Conservation (phyloP, 176 grass and related monocot species). For the Paspalum notatum region DNA sequence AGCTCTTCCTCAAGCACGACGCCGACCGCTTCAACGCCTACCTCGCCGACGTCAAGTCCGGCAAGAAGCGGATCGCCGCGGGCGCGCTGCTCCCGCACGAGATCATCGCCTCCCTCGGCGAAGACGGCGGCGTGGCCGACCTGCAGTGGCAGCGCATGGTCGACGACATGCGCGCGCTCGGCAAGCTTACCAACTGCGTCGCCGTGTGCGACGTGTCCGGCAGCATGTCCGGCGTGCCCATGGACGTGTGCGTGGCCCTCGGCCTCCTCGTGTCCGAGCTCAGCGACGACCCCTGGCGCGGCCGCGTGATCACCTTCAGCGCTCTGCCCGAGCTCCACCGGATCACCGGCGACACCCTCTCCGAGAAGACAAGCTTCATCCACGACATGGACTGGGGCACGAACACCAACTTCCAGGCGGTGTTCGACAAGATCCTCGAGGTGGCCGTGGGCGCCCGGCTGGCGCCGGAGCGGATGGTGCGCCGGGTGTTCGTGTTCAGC, state of each 20-base stretch:
- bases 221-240: constrained; percentile 66
- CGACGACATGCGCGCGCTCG: constrained; percentile 53
- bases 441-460: constrained; percentile 51
- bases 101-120: constrained; percentile 42
- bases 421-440: constrained; percentile 67
- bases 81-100: constrained; percentile 82
- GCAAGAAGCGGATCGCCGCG: constrained; percentile 63
- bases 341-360: constrained; percentile 49
- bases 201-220: constrained; percentile 82
- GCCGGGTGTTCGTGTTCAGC: constrained; percentile 76
- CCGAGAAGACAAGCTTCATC: constrained; percentile 57
- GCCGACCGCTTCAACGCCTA: constrained; percentile 57
- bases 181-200: constrained; percentile 64
- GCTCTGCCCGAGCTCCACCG: constrained; percentile 40
- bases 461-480: constrained; percentile 61
- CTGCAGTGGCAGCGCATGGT: constrained; percentile 79
- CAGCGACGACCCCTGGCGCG: constrained; percentile 77
- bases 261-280: constrained; percentile 81
- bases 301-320: constrained; percentile 73
- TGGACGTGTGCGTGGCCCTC: constrained; percentile 75
- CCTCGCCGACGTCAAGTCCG: constrained; percentile 56
- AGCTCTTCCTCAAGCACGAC: constrained; percentile 71
- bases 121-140: constrained; percentile 45
- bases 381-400: constrained; percentile 44
- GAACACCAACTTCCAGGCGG: constrained; percentile 80